These are phyloP conservation scores for Colletotrichum orchidophilum DNA, from an alignment of 2,329 filamentous ascomycete species.

Conservation along the genomic window DNA sequence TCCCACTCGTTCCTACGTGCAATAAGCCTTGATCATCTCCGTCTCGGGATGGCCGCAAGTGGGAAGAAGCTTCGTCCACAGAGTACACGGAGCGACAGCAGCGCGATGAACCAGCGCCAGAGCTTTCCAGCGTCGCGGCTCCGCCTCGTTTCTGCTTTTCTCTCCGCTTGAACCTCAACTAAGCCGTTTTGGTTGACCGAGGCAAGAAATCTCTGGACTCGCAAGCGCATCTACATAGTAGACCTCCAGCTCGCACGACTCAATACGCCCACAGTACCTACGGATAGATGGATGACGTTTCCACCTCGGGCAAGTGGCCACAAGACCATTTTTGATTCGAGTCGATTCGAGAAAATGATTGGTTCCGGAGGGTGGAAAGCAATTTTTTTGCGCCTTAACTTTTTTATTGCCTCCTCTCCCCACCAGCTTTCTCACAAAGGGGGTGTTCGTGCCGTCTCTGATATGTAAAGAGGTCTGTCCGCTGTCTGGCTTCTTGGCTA, in stretches of 20 bases:
- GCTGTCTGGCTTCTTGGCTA: background rate
- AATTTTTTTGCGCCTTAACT: background rate
- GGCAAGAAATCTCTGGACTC: background rate
- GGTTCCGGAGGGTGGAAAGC: background rate
- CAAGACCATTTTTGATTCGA: no score
- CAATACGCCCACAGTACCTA: background rate
- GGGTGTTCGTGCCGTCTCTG: conserved; percentile 25
- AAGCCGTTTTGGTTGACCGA: conserved; percentile 18
- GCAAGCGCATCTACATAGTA: background rate
- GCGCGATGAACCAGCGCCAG: background rate
- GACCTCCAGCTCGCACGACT: conserved; percentile 1
- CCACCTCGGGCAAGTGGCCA: conserved; percentile 19
- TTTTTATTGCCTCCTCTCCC: background rate
- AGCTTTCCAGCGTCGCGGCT: background rate
- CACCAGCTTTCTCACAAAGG: background rate
- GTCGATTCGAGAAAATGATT: conserved; percentile 3
- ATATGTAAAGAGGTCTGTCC: background rate
- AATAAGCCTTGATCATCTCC: conserved; percentile 1
- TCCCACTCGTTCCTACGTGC: conserved; percentile 20
- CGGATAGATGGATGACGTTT: conserved; percentile 25
- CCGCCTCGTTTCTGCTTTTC: background rate
- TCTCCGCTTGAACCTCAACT: background rate
- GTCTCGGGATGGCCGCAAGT: conserved; percentile 16
- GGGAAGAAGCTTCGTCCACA: background rate
- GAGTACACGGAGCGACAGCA: background rate